Evolutionary conservation across 2,329 filamentous ascomycete genomes (phyloP).

Genomic region (Fusarium torreyae): DNA sequence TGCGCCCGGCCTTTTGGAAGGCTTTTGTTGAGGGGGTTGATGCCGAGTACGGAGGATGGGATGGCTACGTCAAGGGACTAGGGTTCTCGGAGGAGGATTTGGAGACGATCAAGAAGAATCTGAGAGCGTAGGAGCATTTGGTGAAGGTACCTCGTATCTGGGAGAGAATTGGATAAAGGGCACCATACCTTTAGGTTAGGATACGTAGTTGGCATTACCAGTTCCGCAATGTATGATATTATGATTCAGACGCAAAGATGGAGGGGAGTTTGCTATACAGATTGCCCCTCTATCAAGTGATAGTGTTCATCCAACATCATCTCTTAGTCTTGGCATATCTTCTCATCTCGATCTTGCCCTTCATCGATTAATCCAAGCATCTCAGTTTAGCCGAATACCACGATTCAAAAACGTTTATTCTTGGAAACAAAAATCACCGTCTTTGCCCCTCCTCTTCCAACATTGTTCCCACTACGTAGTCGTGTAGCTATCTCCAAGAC

Average conservation of each 20-base stretch:
- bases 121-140: slow-evolving; percentile 47
- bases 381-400: slow-evolving; percentile 1
- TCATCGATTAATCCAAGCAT: slow-evolving; percentile 6
- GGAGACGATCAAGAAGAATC: slow-evolving; percentile 63
- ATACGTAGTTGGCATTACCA: not conserved
- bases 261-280: not conserved
- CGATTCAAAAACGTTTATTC: not conserved
- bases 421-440: not conserved
- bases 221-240: not conserved
- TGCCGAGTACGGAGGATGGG: slow-evolving; percentile 64
- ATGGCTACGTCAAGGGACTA: slow-evolving; percentile 63
- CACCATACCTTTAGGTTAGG: not conserved
- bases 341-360: slow-evolving; percentile 8
- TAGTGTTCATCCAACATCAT: not conserved
- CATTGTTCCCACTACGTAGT: not conserved
- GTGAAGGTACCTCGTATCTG: not conserved
- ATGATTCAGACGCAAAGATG: not conserved
- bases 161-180: too few relatives aligned
- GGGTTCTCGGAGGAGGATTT: slow-evolving; percentile 64
- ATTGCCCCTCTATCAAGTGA: not conserved
- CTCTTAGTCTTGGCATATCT: not conserved
- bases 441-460: not conserved
- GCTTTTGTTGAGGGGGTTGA: slow-evolving; percentile 62
- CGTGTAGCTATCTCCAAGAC: too few relatives aligned
- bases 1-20: slow-evolving; percentile 62